Percentiles rank a stretch among this genome's conserved stretches.
phyloP scores from a whole-genome alignment of 331 rosid genomes.

The Pyrus hybrid region DNA sequence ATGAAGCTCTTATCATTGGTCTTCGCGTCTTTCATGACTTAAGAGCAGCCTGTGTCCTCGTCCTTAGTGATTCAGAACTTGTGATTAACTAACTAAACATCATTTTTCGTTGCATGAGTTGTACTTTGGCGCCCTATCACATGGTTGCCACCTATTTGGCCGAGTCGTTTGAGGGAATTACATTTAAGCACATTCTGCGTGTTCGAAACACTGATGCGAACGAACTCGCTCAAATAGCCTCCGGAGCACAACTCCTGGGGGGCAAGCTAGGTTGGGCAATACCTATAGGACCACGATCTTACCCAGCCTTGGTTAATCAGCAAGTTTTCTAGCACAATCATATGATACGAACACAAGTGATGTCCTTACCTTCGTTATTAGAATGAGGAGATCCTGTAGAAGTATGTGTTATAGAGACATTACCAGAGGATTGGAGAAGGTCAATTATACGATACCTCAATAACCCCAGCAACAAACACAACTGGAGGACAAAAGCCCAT shows the following conservation, averaged over 20 bases:
- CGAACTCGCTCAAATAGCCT: too few species aligned
- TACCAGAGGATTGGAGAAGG: too few species aligned
- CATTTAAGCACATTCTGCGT: accelerated
- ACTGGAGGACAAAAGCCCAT: accelerated
- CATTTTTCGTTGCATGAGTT: too few species aligned
- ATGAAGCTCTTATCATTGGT: too few species aligned
- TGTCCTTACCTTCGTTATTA: too few species aligned
- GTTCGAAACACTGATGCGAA: accelerated
- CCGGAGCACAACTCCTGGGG: accelerated
- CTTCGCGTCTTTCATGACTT: too few species aligned
- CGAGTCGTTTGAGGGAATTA: accelerated
- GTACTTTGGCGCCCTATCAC: too few species aligned
- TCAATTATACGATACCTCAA: too few species aligned
- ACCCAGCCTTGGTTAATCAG: too few species aligned
- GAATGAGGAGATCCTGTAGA: too few species aligned
- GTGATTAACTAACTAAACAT: accelerated
- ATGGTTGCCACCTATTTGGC: too few species aligned
- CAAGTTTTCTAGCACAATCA: accelerated
- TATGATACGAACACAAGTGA: accelerated
- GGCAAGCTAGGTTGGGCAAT: accelerated
- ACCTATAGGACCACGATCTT: accelerated
- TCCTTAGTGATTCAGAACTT: accelerated
- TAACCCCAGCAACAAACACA: accelerated
- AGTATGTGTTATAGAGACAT: accelerated
- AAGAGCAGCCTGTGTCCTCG: accelerated